Conservation (phyloP, 345 rosid species). For the Citrus inodora region DNA sequence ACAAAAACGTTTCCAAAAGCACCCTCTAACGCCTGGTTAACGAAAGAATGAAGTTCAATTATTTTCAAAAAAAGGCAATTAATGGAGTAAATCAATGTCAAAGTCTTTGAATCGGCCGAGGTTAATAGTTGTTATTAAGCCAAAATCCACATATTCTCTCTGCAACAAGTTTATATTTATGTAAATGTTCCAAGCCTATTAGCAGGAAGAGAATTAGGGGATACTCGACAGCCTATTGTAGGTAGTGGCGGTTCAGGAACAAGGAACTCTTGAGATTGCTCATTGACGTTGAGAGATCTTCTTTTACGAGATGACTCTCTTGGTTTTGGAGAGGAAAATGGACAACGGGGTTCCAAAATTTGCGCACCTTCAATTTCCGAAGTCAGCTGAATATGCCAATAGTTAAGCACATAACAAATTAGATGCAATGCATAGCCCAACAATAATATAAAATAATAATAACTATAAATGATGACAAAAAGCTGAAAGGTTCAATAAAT, state of each 20-base stretch:
- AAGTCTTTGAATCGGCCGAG: not conserved
- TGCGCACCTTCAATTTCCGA: constrained; percentile 22
- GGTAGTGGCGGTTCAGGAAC: constrained; percentile 22
- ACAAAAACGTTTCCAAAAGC: not conserved
- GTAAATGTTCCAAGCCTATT: not conserved
- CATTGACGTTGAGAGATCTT: constrained; percentile 25
- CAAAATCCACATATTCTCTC: not conserved
- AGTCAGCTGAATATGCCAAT: constrained; percentile 27
- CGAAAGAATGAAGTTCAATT: no score
- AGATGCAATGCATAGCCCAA: no score
- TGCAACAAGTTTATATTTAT: not conserved
- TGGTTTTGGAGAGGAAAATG: constrained; percentile 27
- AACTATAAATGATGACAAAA: not conserved
- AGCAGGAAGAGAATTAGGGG: not conserved
- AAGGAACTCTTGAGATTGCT: constrained; percentile 1
- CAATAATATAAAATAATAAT: not conserved
- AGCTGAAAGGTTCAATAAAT: not conserved
- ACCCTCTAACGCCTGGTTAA: no score
- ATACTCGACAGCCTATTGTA: constrained; percentile 26
- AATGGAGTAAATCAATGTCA: not conserved
- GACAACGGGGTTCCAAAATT: constrained; percentile 39
- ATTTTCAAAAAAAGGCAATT: no score
- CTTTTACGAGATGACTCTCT: constrained; percentile 10
- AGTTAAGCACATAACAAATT: not conserved
- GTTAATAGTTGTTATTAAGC: not conserved